Conservation (phyloP, 2,329 filamentous ascomycete genomes). For the Tolypocladium endophyticum region DNA sequence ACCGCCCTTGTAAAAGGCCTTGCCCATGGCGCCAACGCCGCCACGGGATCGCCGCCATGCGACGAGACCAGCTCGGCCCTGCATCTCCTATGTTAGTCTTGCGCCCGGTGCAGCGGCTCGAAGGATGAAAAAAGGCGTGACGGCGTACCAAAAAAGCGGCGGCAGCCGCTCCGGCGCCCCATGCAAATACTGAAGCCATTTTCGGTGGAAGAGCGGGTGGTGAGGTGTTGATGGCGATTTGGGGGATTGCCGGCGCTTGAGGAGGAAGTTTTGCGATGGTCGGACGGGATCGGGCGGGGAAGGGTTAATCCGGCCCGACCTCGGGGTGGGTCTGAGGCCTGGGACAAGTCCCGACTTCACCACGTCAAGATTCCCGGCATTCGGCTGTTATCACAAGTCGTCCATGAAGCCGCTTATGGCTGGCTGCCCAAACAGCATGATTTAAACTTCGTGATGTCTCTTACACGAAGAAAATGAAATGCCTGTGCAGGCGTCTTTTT, state of each 20-base stretch:
- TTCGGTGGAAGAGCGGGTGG: conserved; percentile 2
- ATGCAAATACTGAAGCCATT: conserved; percentile 34
- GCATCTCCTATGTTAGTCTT: conserved; percentile 1
- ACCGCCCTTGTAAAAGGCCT: conserved; percentile 96
- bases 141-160: conserved; percentile 39
- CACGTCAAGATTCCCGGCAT: too few relatives aligned
- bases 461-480: too few relatives aligned
- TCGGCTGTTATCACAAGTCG: too few relatives aligned
- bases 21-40: conserved; percentile 69
- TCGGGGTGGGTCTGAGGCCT: not conserved
- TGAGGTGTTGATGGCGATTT: not conserved
- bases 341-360: too few relatives aligned
- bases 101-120: not conserved
- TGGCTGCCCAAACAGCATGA: too few relatives aligned
- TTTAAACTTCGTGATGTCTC: too few relatives aligned
- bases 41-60: conserved; percentile 76
- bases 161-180: conserved; percentile 37
- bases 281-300: conserved; percentile 10
- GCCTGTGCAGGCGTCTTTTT: too few relatives aligned
- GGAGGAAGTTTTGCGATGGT: conserved; percentile 13
- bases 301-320: conserved; percentile 10
- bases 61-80: conserved; percentile 89
- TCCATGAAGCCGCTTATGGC: too few relatives aligned
- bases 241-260: not conserved
- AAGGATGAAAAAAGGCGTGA: not conserved